Conservation (phyloP, 2,329 filamentous ascomycete genomes). For the Penicillium brasilianum region DNA sequence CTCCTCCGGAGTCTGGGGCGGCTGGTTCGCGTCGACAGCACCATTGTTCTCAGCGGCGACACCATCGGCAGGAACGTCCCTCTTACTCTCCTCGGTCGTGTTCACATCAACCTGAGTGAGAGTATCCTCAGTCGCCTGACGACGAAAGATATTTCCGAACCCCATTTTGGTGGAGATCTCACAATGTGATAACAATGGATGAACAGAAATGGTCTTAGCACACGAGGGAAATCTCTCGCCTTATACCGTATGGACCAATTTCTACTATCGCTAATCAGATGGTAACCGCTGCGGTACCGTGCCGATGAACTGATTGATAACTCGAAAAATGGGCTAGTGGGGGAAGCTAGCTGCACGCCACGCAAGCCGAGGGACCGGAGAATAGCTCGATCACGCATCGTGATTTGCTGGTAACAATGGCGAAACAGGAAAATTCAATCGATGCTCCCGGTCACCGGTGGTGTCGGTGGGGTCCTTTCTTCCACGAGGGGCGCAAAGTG, state of each 20-base stretch:
- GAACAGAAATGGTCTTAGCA: constrained; percentile 1
- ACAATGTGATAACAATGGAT: neutral
- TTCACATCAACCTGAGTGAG: constrained; percentile 5
- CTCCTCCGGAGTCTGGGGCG: constrained; percentile 13
- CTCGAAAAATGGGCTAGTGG: neutral
- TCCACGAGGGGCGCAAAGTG: neutral
- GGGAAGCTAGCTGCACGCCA: constrained; percentile 2
- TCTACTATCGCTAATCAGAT: neutral
- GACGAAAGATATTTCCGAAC: constrained; percentile 3
- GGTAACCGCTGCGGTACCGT: neutral
- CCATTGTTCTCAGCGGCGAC: neutral
- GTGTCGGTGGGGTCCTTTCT: neutral
- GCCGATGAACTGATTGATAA: constrained; percentile 13
- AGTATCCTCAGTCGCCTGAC: constrained; percentile 3
- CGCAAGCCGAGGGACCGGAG: constrained; percentile 6
- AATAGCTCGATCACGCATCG: neutral
- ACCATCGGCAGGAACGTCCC: neutral
- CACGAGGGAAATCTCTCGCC: constrained; percentile 6
- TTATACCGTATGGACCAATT: neutral
- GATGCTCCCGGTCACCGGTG: neutral
- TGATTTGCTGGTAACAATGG: neutral
- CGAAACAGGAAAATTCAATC: constrained; percentile 4
- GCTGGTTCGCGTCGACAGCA: neutral
- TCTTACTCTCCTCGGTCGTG: neutral
- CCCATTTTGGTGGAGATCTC: constrained; percentile 3